Base-by-base conservation (phyloP, 1,284 basidiomycete genomes). In the Polyporus tsugae region DNA sequence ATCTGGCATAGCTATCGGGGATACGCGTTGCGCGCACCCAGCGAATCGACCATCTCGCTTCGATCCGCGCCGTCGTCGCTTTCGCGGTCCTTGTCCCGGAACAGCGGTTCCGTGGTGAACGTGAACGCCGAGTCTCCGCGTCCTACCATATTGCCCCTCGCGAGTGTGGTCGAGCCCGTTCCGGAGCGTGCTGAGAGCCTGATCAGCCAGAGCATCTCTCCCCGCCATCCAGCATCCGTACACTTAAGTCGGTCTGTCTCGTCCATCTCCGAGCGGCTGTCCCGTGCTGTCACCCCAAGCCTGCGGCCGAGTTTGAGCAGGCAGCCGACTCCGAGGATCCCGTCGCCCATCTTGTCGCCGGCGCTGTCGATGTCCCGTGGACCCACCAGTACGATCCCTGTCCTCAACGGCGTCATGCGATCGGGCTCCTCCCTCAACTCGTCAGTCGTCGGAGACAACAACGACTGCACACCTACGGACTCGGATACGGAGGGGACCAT, bases 21-120 rank as follows among this genome's bases (percentile, higher is more conserved):
- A 7, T 52, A 63, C 49, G 46, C 60, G 15, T 53, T 65, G 29
- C 71, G 63, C 19, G 44, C 64, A 4, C 60, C 67, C 35, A 70
- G 71, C 71, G 69, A 72, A 25, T 72, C 69, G 6, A 72, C 71
- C 6, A 29, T 66, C 4, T 72, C 71, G 4, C 62, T 72, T 9
- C 69, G 60, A 15, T 67, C 69, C 17, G 69, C 63, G 6, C 64
- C 69, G 3, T 67, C 71, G 17, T 65, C 63, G 0, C 19, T 68
- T 15, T 65, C 69, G 1, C 33, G 63, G 5, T 62, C 69, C 4
- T 22, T 57, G 13, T 25, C 60, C 11, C 55, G 59, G 17, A 59
- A 39, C 36, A 65, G 61, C 13, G 38, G 38, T 11, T 53, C 62
- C 41, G 4, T 13, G 29, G 17, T 49, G 19, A 17, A 36, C 22